A percentile compares a stretch with the other conserved stretches of the same genome.
phyloP scores from a whole-genome alignment of 352 stramenopile species.

The Phytophthora tentaculata region DNA sequence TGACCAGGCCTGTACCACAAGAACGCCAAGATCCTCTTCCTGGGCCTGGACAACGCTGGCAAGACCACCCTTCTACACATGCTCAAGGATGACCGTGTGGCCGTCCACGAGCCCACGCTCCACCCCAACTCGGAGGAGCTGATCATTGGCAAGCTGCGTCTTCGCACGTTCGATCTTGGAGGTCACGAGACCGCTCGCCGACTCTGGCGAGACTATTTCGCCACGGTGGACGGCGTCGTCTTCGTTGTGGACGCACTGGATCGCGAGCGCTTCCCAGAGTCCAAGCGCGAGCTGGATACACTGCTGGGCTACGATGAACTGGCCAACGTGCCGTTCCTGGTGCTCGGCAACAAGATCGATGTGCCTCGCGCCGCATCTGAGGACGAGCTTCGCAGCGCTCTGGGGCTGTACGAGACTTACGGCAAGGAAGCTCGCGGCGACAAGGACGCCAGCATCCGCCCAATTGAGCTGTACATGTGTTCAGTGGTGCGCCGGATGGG shows the following conservation, averaged over 20 bases:
- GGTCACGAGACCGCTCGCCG: constrained; percentile 97
- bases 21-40: constrained; percentile 99
- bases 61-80: constrained; percentile 99
- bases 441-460: constrained; percentile 90
- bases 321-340: constrained; percentile 98
- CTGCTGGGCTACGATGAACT: constrained; percentile 98
- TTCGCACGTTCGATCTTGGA: constrained; percentile 99
- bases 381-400: constrained; percentile 96
- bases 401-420: constrained; percentile 99
- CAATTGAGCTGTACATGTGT: constrained; percentile 99
- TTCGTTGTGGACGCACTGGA: constrained; percentile 99
- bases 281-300: constrained; percentile 98
- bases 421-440: constrained; percentile 96
- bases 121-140: constrained; percentile 95
- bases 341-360: constrained; percentile 99
- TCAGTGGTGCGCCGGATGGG: constrained; percentile 99
- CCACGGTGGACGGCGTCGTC: constrained; percentile 99
- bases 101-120: constrained; percentile 96
- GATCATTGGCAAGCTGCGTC: constrained; percentile 97
- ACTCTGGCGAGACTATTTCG: constrained; percentile 99
- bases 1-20: constrained; percentile 99
- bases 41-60: constrained; percentile 99
- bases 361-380: constrained; percentile 97
- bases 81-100: constrained; percentile 98
- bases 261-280: constrained; percentile 98